These are phyloP conservation scores for Hypoxylon intermedium DNA, from an alignment of 495 filamentous ascomycete species.

Conservation along the genomic window DNA sequence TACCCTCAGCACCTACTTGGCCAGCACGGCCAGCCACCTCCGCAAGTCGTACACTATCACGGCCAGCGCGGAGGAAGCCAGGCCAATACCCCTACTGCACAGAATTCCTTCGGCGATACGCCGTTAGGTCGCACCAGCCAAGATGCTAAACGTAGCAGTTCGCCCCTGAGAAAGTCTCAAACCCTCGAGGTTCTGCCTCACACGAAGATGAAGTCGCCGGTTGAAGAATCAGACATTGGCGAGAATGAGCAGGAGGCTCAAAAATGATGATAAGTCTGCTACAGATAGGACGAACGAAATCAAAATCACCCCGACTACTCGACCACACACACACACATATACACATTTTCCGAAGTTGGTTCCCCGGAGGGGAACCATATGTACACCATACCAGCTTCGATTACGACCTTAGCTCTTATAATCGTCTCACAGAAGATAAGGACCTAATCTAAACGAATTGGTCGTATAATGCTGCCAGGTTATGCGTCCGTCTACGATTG, in stretches of 20 bases:
- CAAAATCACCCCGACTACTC: too few species aligned
- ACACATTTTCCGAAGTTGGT: too few species aligned
- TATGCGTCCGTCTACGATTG: too few species aligned
- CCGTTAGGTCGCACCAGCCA: slow-evolving; percentile 50
- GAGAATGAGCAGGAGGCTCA: slow-evolving; percentile 19
- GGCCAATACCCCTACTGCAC: slow-evolving; percentile 63
- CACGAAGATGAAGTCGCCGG: slow-evolving; percentile 41
- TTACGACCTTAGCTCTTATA: too few species aligned
- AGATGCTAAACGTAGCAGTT: slow-evolving; percentile 45
- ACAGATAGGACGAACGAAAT: not conserved
- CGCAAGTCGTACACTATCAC: slow-evolving; percentile 68
- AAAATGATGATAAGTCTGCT: not conserved
- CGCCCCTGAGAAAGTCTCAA: slow-evolving; percentile 38
- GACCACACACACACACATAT: too few species aligned
- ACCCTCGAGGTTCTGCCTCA: slow-evolving; percentile 50
- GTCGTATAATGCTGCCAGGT: too few species aligned
- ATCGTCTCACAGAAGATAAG: too few species aligned
- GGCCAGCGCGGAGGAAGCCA: slow-evolving; percentile 66
- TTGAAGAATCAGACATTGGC: slow-evolving; percentile 27
- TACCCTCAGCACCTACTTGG: slow-evolving; percentile 71
- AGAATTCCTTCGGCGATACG: slow-evolving; percentile 49
- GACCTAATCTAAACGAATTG: too few species aligned
- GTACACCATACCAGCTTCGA: too few species aligned
- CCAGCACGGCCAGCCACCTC: slow-evolving; percentile 64
- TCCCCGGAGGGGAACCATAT: too few species aligned